A percentile compares a stretch with the other conserved stretches of the same genome.
Evolutionary conservation across 768 basidiomycete species (phyloP).

Genomic region (Suillus plorans): DNA sequence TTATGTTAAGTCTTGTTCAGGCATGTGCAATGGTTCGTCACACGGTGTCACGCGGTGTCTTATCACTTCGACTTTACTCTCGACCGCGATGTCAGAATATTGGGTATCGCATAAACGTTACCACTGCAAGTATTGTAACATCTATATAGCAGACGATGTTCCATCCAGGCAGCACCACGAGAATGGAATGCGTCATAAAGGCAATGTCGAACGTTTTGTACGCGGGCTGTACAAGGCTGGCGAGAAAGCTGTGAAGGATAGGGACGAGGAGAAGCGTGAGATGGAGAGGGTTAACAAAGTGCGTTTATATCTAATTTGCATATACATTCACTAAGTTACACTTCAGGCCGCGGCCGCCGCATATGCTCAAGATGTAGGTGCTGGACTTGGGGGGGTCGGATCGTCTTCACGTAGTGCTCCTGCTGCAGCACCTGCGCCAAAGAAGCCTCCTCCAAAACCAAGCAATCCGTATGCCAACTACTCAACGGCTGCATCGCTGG

Average conservation of each 20-base stretch:
- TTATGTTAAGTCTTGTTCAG: background rate
- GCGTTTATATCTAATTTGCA: constrained; percentile 13
- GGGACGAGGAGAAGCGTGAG: constrained; percentile 83
- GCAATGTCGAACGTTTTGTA: constrained; percentile 90
- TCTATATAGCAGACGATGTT: constrained; percentile 94
- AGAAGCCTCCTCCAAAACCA: constrained; percentile 48
- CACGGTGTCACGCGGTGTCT: background rate
- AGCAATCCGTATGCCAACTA: constrained; percentile 80
- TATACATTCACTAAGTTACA: background rate
- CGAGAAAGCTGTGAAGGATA: constrained; percentile 82
- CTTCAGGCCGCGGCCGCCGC: constrained; percentile 75
- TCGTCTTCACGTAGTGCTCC: constrained; percentile 20
- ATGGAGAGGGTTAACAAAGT: constrained; percentile 87
- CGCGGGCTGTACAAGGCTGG: constrained; percentile 91
- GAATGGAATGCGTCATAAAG: constrained; percentile 90
- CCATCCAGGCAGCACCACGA: constrained; percentile 92
- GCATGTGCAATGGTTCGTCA: background rate
- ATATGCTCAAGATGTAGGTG: constrained; percentile 74
- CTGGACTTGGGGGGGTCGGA: constrained; percentile 47
- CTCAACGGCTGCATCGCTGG: constrained; percentile 82
- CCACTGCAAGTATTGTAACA: constrained; percentile 96
- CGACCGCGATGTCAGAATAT: constrained; percentile 73
- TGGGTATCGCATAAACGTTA: constrained; percentile 94
- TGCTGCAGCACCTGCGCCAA: constrained; percentile 31
- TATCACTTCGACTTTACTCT: background rate